A percentile compares a stretch with the other conserved stretches of the same genome.
Conservation (phyloP, 345 rosid genomes). For the Combretum micranthum region DNA sequence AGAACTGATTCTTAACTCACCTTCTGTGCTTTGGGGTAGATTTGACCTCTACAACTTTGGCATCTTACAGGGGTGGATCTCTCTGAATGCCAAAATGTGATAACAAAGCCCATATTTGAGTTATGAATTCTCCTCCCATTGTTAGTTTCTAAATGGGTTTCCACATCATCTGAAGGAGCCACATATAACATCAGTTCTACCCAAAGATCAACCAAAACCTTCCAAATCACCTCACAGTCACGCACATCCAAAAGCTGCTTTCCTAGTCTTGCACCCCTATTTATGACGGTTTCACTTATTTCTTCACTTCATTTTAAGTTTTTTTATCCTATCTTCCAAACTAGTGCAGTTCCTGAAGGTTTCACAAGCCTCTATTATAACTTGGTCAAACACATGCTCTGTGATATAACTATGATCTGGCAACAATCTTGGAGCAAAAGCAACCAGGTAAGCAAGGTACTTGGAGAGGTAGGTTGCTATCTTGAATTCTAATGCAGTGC, state of each 20-base stretch:
- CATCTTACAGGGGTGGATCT: not conserved
- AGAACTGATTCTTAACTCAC: no score
- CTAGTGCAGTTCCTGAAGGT: not conserved
- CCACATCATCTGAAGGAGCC: not conserved
- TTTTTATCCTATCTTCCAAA: not conserved
- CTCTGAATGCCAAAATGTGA: not conserved
- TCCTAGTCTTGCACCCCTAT: not conserved
- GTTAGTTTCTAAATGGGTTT: not conserved
- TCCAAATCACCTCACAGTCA: not conserved
- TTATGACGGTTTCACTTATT: rapidly evolving
- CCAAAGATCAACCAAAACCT: not conserved
- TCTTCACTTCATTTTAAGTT: rapidly evolving
- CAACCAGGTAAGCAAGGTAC: not conserved
- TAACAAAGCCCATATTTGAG: conserved; percentile 6
- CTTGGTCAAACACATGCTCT: not conserved
- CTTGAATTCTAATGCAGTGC: not conserved
- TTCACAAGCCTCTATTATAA: not conserved
- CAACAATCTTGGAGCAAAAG: not conserved
- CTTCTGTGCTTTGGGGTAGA: no score
- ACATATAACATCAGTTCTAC: not conserved
- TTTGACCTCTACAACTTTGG: no score
- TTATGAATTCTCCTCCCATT: not conserved
- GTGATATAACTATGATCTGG: not conserved
- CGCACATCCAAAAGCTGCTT: not conserved
- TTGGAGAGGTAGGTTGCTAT: not conserved